Conservation (phyloP, 2,329 filamentous ascomycete genomes). For the Trichoderma koningiopsis region DNA sequence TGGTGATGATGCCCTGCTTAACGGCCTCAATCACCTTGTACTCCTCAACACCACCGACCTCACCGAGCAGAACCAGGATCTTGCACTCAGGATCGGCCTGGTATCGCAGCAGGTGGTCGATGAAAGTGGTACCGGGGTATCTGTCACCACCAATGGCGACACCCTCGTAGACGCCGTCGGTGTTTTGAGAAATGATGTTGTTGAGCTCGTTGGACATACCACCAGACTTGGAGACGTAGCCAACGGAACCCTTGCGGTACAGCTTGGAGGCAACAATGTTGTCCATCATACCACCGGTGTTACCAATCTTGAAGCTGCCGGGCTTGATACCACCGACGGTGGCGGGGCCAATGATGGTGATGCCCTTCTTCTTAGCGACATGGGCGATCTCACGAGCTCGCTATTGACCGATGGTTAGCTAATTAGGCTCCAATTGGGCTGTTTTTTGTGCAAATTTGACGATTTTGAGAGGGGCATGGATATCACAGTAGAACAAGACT, state of each 20-base stretch:
- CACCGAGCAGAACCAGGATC: conserved; percentile 92
- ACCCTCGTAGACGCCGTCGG: conserved; percentile 98
- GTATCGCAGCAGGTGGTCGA: conserved; percentile 96
- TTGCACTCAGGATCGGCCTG: conserved; percentile 97
- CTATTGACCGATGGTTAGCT: conserved; percentile 45
- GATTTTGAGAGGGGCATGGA: neutral
- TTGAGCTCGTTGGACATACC: conserved; percentile 99
- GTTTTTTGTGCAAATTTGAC: neutral
- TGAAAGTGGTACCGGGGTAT: conserved; percentile 98
- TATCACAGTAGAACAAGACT: conserved; percentile 41
- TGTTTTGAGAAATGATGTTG: conserved; percentile 97
- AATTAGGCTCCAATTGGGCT: conserved; percentile 29
- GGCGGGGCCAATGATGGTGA: conserved; percentile 97
- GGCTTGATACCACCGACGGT: conserved; percentile 99
- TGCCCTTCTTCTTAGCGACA: conserved; percentile 95
- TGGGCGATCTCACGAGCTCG: conserved; percentile 97
- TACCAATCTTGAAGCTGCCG: conserved; percentile 99
- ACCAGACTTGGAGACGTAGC: conserved; percentile 99
- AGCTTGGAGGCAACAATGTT: conserved; percentile 99
- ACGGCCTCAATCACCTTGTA: conserved; percentile 99
- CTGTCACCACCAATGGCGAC: conserved; percentile 98
- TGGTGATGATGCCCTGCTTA: conserved; percentile 91
- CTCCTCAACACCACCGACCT: conserved; percentile 99
- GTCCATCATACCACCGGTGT: conserved; percentile 99
- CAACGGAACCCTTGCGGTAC: conserved; percentile 97